These are phyloP conservation scores for Xylaria sp. DNA, from an alignment of 2,329 filamentous ascomycete genomes.

Conservation along the genomic window DNA sequence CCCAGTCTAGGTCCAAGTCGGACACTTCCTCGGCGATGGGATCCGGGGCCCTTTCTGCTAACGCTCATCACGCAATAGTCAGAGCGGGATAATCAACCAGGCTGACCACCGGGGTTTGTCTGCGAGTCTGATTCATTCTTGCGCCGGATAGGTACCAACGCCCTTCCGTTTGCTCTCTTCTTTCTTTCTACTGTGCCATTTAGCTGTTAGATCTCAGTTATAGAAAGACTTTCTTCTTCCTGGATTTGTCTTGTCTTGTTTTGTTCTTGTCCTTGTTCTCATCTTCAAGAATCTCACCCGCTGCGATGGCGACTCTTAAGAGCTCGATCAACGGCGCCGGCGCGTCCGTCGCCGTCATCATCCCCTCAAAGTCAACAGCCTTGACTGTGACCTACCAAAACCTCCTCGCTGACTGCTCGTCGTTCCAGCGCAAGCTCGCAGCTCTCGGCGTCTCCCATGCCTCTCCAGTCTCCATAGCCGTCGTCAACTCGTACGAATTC, in stretches of 20 bases:
- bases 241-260: constrained; percentile 1
- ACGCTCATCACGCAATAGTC: background rate
- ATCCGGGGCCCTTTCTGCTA: background rate
- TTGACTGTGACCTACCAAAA: constrained; percentile 65
- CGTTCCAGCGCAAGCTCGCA: constrained; percentile 75
- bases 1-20: background rate
- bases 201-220: too few relatives aligned
- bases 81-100: background rate
- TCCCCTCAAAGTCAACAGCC: constrained; percentile 58
- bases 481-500: constrained; percentile 82
- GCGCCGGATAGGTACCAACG: background rate
- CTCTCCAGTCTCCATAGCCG: constrained; percentile 74
- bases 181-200: background rate
- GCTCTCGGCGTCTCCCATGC: constrained; percentile 63
- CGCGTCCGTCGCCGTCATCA: constrained; percentile 59
- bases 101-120: too few relatives aligned
- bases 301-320: constrained; percentile 40
- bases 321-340: constrained; percentile 44
- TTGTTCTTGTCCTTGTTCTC: background rate
- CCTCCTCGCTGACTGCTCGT: constrained; percentile 58
- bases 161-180: background rate
- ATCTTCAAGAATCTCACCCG: background rate
- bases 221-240: background rate
- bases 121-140: too few relatives aligned
- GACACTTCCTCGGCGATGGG: background rate